Conservation (phyloP, 2,329 filamentous ascomycete genomes). For the Pseudogymnoascus sp. region DNA sequence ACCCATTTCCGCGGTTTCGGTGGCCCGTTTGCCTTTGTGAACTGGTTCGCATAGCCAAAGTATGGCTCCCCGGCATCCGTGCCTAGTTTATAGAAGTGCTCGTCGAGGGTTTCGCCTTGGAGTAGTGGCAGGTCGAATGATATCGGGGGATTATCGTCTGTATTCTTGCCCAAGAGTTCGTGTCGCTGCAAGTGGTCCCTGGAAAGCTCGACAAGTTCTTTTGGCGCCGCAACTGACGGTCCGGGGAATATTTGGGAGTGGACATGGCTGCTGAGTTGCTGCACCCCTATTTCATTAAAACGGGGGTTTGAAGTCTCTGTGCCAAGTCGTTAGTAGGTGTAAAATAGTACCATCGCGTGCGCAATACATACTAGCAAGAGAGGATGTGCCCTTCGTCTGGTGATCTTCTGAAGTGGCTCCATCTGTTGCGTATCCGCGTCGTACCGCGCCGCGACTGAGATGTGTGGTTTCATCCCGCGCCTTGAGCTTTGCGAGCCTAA, state of each 20-base stretch:
- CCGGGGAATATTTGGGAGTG: slow-evolving; percentile 74
- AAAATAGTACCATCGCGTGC: neutral
- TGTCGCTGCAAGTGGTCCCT: slow-evolving; percentile 76
- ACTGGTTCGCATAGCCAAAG: slow-evolving; percentile 64
- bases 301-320: slow-evolving; percentile 47
- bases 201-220: slow-evolving; percentile 70
- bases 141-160: slow-evolving; percentile 66
- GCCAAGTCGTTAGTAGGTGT: slow-evolving; percentile 10
- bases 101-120: slow-evolving; percentile 74
- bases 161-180: slow-evolving; percentile 83
- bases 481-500: slow-evolving; percentile 43
- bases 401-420: slow-evolving; percentile 5
- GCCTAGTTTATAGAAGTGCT: slow-evolving; percentile 87
- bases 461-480: slow-evolving; percentile 28
- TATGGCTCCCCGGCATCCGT: slow-evolving; percentile 82
- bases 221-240: slow-evolving; percentile 47
- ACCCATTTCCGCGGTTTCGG: slow-evolving; percentile 64
- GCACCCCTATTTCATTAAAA: slow-evolving; percentile 88
- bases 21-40: slow-evolving; percentile 54
- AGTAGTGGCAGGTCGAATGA: slow-evolving; percentile 77
- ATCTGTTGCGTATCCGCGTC: slow-evolving; percentile 36
- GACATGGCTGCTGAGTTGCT: slow-evolving; percentile 80
- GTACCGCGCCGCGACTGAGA: slow-evolving; percentile 25
- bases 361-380: slow-evolving; percentile 16
- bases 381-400: slow-evolving; percentile 2